Base-by-base conservation (phyloP, 1,284 basidiomycete species). In the Rhodotorula sp. region DNA sequence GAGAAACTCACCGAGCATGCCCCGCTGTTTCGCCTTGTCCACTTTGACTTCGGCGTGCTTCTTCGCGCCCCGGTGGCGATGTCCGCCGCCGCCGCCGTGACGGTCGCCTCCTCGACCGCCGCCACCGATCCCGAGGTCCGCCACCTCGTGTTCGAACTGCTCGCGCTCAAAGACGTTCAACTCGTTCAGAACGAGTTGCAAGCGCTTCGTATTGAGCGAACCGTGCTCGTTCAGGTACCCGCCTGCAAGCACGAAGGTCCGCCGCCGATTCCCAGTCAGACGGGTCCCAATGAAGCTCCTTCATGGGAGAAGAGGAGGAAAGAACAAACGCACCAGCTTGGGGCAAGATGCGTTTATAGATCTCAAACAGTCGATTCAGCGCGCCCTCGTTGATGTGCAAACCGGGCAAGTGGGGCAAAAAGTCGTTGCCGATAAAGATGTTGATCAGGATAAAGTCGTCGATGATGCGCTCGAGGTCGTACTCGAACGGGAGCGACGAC, bases 361-460 rank as follows among this genome's bases (percentile, higher is more conserved):
- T 92, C 26, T 91, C 90, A 81, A 97, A 99, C 70, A 99, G 84
- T 72, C 87, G 86, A 82, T 97, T 93, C 76, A 99, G 81, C 6
- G 93, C 95, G 78, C 97, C 97, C 82, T 97, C 93, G 79, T 98
- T 95, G 81, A 99, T 99, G 80, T 99, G 97, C 55, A 99, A 81
- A 80, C 97, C 94, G 10, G 95, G 97, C 64, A 99, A 83, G 83
- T 99, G 93, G 14, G 95, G 95, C 76, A 99, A 83, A 83, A 98
- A 98, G 83, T 98, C 95, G 81, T 98, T 99, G 48, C 95, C 95
- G 64, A 98, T 89, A 78, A 99, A 98, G 61, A 97, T 92, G 60
- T 93, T 92, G 77, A 99, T 88, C 21, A 99, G 85, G 78, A 99
- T 92, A 82, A 98, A 98, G 83, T 99, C 95, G 82, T 99, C 95